These are phyloP conservation scores for Colletotrichum camelliae DNA, from an alignment of 2,329 filamentous ascomycete species.

Conservation along the genomic window DNA sequence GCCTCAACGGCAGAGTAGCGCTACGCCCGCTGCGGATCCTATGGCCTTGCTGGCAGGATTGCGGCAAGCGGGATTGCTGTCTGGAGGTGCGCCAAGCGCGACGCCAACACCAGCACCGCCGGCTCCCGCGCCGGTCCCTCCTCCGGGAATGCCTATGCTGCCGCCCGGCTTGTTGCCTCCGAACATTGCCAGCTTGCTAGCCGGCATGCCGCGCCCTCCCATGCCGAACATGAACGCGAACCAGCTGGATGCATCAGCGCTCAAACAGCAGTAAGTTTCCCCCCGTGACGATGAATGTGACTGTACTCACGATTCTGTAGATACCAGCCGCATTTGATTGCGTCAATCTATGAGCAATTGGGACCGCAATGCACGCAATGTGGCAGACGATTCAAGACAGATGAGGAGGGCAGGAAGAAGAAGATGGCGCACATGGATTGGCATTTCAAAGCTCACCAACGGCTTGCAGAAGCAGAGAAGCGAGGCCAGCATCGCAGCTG, in stretches of 20 bases:
- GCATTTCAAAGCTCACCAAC: slow-evolving; percentile 94
- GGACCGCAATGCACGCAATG: slow-evolving; percentile 92
- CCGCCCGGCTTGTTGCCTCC: slow-evolving; percentile 35
- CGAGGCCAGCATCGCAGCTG: slow-evolving; percentile 90
- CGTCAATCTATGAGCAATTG: slow-evolving; percentile 78
- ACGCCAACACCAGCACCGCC: slow-evolving; percentile 37
- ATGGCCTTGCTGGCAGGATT: slow-evolving; percentile 71
- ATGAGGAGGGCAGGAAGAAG: slow-evolving; percentile 79
- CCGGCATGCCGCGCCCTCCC: slow-evolving; percentile 27
- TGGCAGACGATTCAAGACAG: slow-evolving; percentile 82
- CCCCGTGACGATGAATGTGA: neutral
- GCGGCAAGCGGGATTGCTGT: slow-evolving; percentile 70
- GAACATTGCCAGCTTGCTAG: slow-evolving; percentile 41
- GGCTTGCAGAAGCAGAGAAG: slow-evolving; percentile 84
- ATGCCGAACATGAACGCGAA: slow-evolving; percentile 52
- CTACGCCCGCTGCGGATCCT: slow-evolving; percentile 49
- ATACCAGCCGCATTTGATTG: slow-evolving; percentile 76
- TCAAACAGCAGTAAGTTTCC: slow-evolving; percentile 70
- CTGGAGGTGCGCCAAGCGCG: slow-evolving; percentile 42
- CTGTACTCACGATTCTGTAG: slow-evolving; percentile 43
- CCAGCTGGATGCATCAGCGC: slow-evolving; percentile 68
- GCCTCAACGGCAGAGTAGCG: slow-evolving; percentile 40
- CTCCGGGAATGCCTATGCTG: slow-evolving; percentile 31
- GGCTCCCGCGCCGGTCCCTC: slow-evolving; percentile 30
- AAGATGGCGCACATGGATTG: slow-evolving; percentile 96